These are phyloP conservation scores for Leccinum subatratum DNA, from an alignment of 1,284 basidiomycete genomes.

Conservation along the genomic window DNA sequence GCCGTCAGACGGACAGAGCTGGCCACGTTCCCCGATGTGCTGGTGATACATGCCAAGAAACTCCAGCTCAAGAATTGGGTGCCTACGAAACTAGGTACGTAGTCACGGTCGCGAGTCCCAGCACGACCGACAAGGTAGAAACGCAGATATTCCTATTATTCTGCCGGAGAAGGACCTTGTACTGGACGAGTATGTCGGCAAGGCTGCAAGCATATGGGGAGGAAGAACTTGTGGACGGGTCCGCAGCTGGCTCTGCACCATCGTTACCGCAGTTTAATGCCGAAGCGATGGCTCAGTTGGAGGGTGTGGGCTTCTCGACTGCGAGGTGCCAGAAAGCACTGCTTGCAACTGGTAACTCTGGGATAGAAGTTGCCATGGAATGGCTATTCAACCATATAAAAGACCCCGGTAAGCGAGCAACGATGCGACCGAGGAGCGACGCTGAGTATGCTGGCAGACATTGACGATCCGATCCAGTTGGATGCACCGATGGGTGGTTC, in stretches of 20 bases:
- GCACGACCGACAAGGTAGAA: conserved; percentile 1
- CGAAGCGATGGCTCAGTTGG: conserved; percentile 68
- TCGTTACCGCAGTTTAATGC: conserved; percentile 64
- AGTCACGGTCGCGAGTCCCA: not conserved
- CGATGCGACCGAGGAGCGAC: not conserved
- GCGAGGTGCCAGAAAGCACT: conserved; percentile 85
- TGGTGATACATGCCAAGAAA: conserved; percentile 89
- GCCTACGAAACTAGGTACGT: conserved; percentile 84
- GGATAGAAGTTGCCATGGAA: conserved; percentile 84
- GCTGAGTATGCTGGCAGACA: conserved; percentile 49
- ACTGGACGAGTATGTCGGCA: conserved; percentile 70
- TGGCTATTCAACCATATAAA: conserved; percentile 98
- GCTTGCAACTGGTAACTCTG: conserved; percentile 78
- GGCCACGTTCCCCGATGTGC: conserved; percentile 82
- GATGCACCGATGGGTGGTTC: conserved; percentile 25
- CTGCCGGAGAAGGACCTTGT: conserved; percentile 63
- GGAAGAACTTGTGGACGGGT: conserved; percentile 61
- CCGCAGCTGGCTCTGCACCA: conserved; percentile 28
- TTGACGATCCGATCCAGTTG: conserved; percentile 74
- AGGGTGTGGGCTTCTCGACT: conserved; percentile 84
- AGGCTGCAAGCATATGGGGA: conserved; percentile 74
- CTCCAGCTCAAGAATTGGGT: conserved; percentile 98
- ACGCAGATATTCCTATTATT: conserved; percentile 79
- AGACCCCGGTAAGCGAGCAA: conserved; percentile 62
- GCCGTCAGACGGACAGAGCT: conserved; percentile 69